Base-by-base conservation (phyloP, 2,329 filamentous ascomycete genomes). In the Epichloe amarillans region DNA sequence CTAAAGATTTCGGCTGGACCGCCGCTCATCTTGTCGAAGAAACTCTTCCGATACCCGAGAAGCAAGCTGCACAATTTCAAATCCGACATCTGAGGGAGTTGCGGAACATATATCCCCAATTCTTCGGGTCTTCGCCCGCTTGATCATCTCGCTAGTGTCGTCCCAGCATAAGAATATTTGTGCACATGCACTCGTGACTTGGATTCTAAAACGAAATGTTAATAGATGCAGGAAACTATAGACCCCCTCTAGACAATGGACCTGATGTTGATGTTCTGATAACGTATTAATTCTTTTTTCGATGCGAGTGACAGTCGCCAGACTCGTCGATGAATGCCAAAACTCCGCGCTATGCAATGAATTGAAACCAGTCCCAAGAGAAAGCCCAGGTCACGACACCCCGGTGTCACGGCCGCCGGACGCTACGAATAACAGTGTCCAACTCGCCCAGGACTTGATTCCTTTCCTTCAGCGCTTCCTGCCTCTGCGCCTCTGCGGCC, bases 21-120 rank as follows among this genome's bases (percentile, higher is more conserved):
- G 81, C 84, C 0, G 86, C 79, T 5, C 93, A 97, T 66, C 75
- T 96, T 21, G 81, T 97, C 5, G 93, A 97, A 63, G 81, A 86
- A 37, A 79, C 77, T 6, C 73, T 88, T 36, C 70, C 77, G 15
- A 64, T 75, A 10, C 90, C 89, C 2, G 66, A 68, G 21, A 75
- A 72, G 5, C 80, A 77, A 53, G 84, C 84, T 4, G 84, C 83
- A 38, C 79, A 86, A 59, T 80, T 86, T 64, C 83, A 90, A 62
- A 86, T 98, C 56, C 74, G 77, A 43, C 77, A 81, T 61, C 69
- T 98, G 30, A 75, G 86, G 56, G 86, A 97, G 61, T 70, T 98
- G 52, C 79, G 86, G 44, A 70, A 70, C 0, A 67, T 86, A 11
- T 97, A 91, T 57, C 89, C 93, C 0, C 82, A 94, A 52, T 80